Conservation (phyloP, 1,139 yeast genomes). For the Saccharomycopsis crataegensis region DNA sequence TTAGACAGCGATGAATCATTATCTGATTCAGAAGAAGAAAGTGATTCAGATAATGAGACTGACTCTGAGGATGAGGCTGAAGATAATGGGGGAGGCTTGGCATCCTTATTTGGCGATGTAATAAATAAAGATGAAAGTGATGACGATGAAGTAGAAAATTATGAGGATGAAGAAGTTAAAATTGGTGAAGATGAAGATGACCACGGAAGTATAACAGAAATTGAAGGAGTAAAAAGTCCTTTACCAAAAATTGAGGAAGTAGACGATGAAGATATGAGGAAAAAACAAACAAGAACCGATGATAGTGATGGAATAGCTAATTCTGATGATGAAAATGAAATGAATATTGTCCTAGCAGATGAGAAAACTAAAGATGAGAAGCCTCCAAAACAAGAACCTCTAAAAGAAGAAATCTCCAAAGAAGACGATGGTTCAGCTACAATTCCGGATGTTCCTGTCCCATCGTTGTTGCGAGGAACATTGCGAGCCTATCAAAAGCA, state of each 20-base stretch:
- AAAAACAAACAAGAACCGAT: too few relatives aligned
- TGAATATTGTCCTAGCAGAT: too few relatives aligned
- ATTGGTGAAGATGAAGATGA: conserved; percentile 22
- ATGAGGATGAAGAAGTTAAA: conserved; percentile 27
- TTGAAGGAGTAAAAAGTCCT: too few relatives aligned
- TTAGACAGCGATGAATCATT: conserved; percentile 23
- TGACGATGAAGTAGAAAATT: conserved; percentile 23
- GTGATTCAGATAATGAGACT: conserved; percentile 15
- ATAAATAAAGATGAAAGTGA: conserved; percentile 22
- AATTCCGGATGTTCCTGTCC: conserved; percentile 64
- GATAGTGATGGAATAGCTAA: too few relatives aligned
- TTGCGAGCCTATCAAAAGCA: conserved; percentile 90
- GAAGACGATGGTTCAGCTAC: conserved; percentile 35
- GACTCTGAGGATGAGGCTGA: conserved; percentile 21
- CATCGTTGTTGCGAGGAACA: conserved; percentile 69
- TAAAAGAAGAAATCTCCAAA: neutral
- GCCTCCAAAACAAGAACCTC: neutral
- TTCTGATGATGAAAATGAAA: too few relatives aligned
- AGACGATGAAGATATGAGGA: too few relatives aligned
- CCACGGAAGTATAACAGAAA: too few relatives aligned
- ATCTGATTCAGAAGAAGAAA: conserved; percentile 20
- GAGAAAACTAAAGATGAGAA: neutral
- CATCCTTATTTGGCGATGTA: conserved; percentile 24
- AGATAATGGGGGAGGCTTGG: conserved; percentile 22
- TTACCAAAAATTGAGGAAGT: too few relatives aligned